These are phyloP conservation scores for Austroboletus niveus DNA, from an alignment of 1,284 basidiomycete species.

Conservation along the genomic window DNA sequence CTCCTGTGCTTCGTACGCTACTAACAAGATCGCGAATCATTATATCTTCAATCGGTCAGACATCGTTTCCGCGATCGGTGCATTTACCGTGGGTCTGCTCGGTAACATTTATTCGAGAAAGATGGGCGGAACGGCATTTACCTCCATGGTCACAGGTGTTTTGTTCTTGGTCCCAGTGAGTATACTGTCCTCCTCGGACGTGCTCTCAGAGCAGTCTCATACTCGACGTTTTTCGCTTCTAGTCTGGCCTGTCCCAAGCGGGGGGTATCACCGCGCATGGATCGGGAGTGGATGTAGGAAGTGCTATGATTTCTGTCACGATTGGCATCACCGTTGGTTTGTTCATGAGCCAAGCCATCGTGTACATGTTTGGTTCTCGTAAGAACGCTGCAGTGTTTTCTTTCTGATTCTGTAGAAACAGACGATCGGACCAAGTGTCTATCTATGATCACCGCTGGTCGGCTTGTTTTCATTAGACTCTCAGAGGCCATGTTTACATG, in stretches of 20 bases:
- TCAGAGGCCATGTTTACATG: not conserved
- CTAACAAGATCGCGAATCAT: slow-evolving; percentile 78
- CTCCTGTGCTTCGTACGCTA: slow-evolving; percentile 74
- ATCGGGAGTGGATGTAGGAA: slow-evolving; percentile 72
- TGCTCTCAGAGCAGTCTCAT: slow-evolving; percentile 2
- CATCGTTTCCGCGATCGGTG: slow-evolving; percentile 82
- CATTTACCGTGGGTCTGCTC: slow-evolving; percentile 79
- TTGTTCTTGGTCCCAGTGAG: slow-evolving; percentile 80
- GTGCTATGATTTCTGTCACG: slow-evolving; percentile 85
- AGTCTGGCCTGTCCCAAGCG: slow-evolving; percentile 86
- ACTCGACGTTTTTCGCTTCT: slow-evolving; percentile 10
- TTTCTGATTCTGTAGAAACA: slow-evolving; percentile 44
- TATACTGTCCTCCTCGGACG: slow-evolving; percentile 6
- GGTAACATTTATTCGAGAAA: slow-evolving; percentile 83
- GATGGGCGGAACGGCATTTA: slow-evolving; percentile 89
- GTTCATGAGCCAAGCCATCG: slow-evolving; percentile 83
- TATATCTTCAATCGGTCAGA: slow-evolving; percentile 86
- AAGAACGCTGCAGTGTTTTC: slow-evolving; percentile 85
- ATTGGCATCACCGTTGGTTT: slow-evolving; percentile 91
- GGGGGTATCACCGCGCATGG: slow-evolving; percentile 74
- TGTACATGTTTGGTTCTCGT: slow-evolving; percentile 81
- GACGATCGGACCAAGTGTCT: not conserved
- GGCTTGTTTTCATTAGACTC: not conserved
- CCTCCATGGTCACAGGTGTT: slow-evolving; percentile 86
- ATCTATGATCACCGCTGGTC: slow-evolving; percentile 4